Conservation (phyloP, 345 rosid genomes). For the Aquilaria yunnanensis region DNA sequence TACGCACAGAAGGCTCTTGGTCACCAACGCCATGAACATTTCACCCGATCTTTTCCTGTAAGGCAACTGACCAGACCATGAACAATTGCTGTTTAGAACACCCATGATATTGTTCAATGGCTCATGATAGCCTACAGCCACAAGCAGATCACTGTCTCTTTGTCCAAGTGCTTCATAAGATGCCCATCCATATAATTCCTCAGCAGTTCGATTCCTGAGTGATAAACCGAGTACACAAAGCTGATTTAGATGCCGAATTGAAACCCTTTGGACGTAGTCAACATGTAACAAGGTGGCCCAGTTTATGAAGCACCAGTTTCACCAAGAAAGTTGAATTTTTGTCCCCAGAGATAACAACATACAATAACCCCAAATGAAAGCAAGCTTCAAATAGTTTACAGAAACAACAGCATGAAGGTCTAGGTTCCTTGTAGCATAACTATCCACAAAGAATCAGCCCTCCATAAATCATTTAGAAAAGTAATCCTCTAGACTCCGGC, state of each 20-base stretch:
- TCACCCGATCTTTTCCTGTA: conserved; percentile 66
- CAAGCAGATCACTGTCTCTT: conserved; percentile 44
- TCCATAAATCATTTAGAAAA: not conserved
- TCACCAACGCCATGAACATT: conserved; percentile 57
- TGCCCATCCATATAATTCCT: conserved; percentile 74
- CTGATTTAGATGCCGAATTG: not conserved
- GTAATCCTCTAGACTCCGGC: conserved; percentile 46
- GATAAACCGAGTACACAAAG: not conserved
- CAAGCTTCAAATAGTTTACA: not conserved
- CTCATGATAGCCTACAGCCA: conserved; percentile 43
- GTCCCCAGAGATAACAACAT: not conserved
- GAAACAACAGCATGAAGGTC: not conserved
- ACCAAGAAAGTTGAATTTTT: not conserved
- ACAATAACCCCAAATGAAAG: not conserved
- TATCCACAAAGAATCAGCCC: too few relatives aligned
- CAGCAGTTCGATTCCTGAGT: conserved; percentile 81
- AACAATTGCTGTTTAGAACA: conserved; percentile 40
- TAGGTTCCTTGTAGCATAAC: too few relatives aligned
- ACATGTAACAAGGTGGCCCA: conserved; percentile 2
- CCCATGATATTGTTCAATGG: conserved; percentile 32
- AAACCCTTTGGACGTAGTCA: conserved; percentile 2
- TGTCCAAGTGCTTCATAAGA: conserved; percentile 58
- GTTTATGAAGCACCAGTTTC: not conserved
- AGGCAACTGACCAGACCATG: conserved; percentile 92
- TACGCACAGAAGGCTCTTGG: conserved; percentile 62